A percentile compares a stretch with the other conserved stretches of the same genome.
These are phyloP conservation scores for Cinchona pubescens DNA, from an alignment of 257 asterid genomes.

Conservation along the genomic window DNA sequence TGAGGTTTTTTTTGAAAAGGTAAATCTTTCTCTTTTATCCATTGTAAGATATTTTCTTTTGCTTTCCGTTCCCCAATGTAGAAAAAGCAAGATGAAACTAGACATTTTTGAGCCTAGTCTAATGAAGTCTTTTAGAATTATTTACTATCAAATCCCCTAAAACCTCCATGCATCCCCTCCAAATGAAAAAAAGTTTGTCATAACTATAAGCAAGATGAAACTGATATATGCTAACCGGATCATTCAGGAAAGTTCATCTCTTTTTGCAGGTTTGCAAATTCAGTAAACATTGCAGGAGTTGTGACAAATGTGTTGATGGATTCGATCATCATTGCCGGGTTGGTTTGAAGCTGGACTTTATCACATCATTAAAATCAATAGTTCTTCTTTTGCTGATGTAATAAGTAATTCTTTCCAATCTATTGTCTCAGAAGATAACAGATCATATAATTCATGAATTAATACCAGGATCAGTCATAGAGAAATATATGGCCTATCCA, in stretches of 20 bases:
- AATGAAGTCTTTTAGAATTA: background rate
- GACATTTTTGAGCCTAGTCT: background rate
- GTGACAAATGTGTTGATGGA: slow-evolving; percentile 98
- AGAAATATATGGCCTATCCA: background rate
- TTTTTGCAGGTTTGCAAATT: slow-evolving; percentile 73
- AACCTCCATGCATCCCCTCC: background rate
- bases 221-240: slow-evolving; percentile 11
- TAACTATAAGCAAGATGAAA: too few species aligned
- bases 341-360: slow-evolving; percentile 30
- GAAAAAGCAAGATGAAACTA: background rate
- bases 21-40: background rate
- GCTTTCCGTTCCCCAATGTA: background rate
- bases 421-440: background rate
- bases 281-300: slow-evolving; percentile 97
- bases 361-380: background rate
- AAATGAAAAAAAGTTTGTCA: too few species aligned
- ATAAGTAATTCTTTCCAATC: background rate
- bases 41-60: background rate
- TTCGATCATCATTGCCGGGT: slow-evolving; percentile 99
- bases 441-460: too few species aligned
- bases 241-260: slow-evolving; percentile 14
- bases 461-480: background rate
- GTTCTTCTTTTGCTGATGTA: background rate
- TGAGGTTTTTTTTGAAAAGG: slow-evolving; percentile 10
- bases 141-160: background rate